Conservation (phyloP, 2,329 filamentous ascomycete genomes). For the Aureobasidium namibiae region DNA sequence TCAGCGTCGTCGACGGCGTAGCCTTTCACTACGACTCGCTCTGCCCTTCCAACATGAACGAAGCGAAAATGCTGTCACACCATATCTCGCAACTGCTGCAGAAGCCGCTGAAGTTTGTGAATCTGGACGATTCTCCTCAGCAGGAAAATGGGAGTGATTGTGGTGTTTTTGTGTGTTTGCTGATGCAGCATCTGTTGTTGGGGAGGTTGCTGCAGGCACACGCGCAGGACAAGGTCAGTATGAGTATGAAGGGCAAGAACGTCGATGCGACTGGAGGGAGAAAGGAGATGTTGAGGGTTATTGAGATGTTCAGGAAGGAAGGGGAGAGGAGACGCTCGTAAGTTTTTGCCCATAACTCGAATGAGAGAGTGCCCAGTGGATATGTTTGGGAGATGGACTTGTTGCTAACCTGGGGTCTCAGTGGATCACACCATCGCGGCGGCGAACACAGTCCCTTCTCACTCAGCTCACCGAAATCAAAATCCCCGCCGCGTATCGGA, state of each 20-base stretch:
- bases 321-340: constrained; percentile 76
- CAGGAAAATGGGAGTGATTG: constrained; percentile 92
- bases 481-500: constrained; percentile 9
- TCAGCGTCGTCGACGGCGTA: constrained; percentile 78
- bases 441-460: constrained; percentile 8
- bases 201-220: constrained; percentile 73
- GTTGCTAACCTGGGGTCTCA: background rate
- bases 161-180: constrained; percentile 88
- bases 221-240: constrained; percentile 77
- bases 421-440: background rate
- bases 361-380: too few species aligned
- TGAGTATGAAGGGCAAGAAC: constrained; percentile 81
- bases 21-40: constrained; percentile 97
- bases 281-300: constrained; percentile 86
- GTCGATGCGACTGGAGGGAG: constrained; percentile 73
- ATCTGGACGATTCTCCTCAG: constrained; percentile 77
- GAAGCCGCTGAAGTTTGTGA: constrained; percentile 63
- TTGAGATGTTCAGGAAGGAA: constrained; percentile 79
- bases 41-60: constrained; percentile 62
- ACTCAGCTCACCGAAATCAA: background rate
- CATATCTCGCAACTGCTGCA: constrained; percentile 63
- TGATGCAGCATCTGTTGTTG: constrained; percentile 89
- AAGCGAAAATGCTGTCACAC: constrained; percentile 60
- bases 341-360: constrained; percentile 39
- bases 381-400: background rate